These are phyloP conservation scores for Cordyceps pruinosa DNA, from an alignment of 2,329 filamentous ascomycete species.

Conservation along the genomic window DNA sequence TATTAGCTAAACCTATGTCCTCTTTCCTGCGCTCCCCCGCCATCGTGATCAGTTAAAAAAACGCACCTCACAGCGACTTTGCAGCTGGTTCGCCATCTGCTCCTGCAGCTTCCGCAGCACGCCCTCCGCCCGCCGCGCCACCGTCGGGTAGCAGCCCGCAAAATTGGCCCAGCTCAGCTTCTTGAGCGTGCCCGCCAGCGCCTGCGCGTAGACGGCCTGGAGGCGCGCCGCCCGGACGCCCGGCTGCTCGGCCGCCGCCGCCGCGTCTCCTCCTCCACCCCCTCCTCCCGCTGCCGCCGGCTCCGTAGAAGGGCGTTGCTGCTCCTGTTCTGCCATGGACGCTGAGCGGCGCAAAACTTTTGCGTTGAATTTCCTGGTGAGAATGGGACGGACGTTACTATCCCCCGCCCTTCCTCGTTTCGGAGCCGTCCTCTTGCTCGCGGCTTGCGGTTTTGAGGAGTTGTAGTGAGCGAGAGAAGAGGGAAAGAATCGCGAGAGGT, in stretches of 20 bases:
- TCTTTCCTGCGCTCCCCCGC: not conserved
- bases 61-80: slow-evolving; percentile 44
- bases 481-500: too few species aligned
- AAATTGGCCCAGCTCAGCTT: slow-evolving; percentile 52
- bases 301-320: not conserved
- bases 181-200: slow-evolving; percentile 46
- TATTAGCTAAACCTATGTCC: not conserved
- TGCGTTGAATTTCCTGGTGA: too few species aligned
- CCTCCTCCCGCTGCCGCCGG: not conserved
- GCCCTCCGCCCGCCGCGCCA: slow-evolving; percentile 43
- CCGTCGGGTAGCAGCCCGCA: slow-evolving; percentile 54
- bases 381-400: too few species aligned
- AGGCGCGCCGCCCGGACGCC: slow-evolving; percentile 52
- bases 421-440: too few species aligned
- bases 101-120: slow-evolving; percentile 48
- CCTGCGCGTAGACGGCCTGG: slow-evolving; percentile 45
- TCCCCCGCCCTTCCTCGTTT: too few species aligned
- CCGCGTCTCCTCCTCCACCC: not conserved
- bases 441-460: too few species aligned
- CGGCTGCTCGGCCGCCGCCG: slow-evolving; percentile 23
- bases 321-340: not conserved
- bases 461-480: too few species aligned
- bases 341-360: too few species aligned
- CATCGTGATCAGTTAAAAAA: not conserved
- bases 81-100: slow-evolving; percentile 51